These are phyloP conservation scores for Fistulinella staudtii DNA, from an alignment of 1,284 basidiomycete species.

Conservation along the genomic window DNA sequence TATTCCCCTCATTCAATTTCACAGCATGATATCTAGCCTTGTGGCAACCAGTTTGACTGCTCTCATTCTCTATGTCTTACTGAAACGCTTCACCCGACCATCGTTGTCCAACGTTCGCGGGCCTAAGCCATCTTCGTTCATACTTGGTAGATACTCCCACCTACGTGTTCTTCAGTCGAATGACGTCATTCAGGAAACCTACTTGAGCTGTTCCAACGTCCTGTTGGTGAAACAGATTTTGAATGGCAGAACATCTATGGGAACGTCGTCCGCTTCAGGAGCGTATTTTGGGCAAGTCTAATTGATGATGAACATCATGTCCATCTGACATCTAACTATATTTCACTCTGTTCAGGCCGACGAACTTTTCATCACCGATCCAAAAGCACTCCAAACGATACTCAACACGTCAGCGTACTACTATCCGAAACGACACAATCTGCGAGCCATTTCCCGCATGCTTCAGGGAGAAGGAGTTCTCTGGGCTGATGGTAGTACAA, in stretches of 20 bases:
- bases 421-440: conserved; percentile 37
- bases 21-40: conserved; percentile 11
- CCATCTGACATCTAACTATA: background rate
- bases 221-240: conserved; percentile 25
- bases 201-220: conserved; percentile 21
- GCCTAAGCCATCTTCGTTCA: conserved; percentile 31
- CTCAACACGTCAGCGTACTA: conserved; percentile 38
- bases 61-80: conserved; percentile 16
- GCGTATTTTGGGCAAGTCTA: conserved; percentile 21
- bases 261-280: conserved; percentile 27
- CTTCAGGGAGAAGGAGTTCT: conserved; percentile 36
- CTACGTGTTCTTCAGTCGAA: background rate
- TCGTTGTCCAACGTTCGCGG: conserved; percentile 30
- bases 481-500: conserved; percentile 39
- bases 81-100: conserved; percentile 11
- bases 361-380: conserved; percentile 32
- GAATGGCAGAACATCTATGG: conserved; percentile 33
- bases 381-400: conserved; percentile 42
- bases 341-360: background rate
- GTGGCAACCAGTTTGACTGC: conserved; percentile 3
- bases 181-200: conserved; percentile 21
- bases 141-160: conserved; percentile 23
- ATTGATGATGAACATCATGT: background rate
- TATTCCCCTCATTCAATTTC: background rate
- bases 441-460: conserved; percentile 30